These are phyloP conservation scores for Psilocybe sp. DNA, from an alignment of 768 basidiomycete species.

Conservation along the genomic window DNA sequence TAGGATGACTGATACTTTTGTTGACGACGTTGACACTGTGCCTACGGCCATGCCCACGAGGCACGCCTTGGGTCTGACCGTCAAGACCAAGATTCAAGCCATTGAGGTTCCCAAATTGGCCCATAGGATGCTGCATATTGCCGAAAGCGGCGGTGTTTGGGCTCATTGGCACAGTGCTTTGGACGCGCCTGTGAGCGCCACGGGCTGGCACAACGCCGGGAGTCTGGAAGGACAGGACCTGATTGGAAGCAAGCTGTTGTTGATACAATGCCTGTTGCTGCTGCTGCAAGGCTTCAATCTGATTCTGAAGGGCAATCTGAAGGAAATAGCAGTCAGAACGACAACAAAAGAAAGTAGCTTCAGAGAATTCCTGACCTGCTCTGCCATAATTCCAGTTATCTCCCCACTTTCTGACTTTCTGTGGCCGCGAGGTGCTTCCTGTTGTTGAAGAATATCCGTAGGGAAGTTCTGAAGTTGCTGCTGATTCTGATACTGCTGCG, in stretches of 20 bases:
- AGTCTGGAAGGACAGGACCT: conserved; percentile 77
- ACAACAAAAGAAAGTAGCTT: conserved; percentile 3
- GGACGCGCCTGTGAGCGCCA: conserved; percentile 72
- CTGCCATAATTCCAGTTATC: conserved; percentile 89
- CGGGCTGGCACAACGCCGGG: conserved; percentile 69
- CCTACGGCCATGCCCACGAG: conserved; percentile 83
- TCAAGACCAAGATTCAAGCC: conserved; percentile 60
- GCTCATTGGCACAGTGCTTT: conserved; percentile 73
- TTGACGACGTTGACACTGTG: conserved; percentile 93
- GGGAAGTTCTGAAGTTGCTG: conserved; percentile 18
- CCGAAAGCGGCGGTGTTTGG: conserved; percentile 44
- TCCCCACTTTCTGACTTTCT: conserved; percentile 70
- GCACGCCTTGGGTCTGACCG: conserved; percentile 60
- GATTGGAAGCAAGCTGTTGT: conserved; percentile 85
- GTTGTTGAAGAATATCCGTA: conserved; percentile 26
- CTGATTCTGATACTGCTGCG: conserved; percentile 62
- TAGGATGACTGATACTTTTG: conserved; percentile 54
- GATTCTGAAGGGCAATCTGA: conserved; percentile 84
- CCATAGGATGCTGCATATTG: conserved; percentile 56
- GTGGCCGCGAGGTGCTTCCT: conserved; percentile 24
- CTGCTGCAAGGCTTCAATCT: conserved; percentile 87
- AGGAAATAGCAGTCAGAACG: not conserved
- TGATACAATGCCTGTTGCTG: conserved; percentile 90
- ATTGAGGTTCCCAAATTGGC: conserved; percentile 58
- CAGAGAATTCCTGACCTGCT: conserved; percentile 71